Evolutionary conservation across 2,329 filamentous ascomycete species (phyloP).

Genomic region (Pseudogymnoascus sp.): DNA sequence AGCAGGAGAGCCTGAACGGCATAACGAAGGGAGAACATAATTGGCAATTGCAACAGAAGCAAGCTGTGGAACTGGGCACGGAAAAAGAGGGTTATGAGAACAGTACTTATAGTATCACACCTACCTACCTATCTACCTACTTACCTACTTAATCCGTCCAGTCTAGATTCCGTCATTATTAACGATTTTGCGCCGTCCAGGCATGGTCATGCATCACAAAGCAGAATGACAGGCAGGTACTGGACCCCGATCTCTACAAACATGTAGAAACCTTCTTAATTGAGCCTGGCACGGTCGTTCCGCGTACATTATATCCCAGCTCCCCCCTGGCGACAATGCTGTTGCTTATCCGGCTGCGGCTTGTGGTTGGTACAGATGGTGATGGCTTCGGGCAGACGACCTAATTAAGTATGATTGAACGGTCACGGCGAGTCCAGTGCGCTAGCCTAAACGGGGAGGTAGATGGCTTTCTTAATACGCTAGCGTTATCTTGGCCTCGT

Average conservation of each 20-base stretch:
- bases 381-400: neutral
- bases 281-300: neutral
- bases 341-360: neutral
- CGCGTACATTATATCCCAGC: neutral
- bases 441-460: neutral
- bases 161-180: neutral
- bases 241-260: neutral
- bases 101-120: neutral
- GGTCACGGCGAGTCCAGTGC: neutral
- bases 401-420: neutral
- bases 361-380: neutral
- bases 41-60: neutral
- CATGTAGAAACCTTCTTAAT: conserved; percentile 2
- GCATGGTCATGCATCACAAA: neutral
- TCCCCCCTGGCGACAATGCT: neutral
- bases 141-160: neutral
- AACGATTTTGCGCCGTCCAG: neutral
- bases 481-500: neutral
- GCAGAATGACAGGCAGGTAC: neutral
- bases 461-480: neutral
- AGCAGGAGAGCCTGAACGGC: conserved; percentile 14
- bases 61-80: neutral
- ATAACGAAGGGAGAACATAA: conserved; percentile 14
- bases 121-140: neutral
- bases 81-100: neutral